These are phyloP conservation scores for Pseudomassariella vexata DNA, from an alignment of 2,329 filamentous ascomycete genomes.

Conservation along the genomic window DNA sequence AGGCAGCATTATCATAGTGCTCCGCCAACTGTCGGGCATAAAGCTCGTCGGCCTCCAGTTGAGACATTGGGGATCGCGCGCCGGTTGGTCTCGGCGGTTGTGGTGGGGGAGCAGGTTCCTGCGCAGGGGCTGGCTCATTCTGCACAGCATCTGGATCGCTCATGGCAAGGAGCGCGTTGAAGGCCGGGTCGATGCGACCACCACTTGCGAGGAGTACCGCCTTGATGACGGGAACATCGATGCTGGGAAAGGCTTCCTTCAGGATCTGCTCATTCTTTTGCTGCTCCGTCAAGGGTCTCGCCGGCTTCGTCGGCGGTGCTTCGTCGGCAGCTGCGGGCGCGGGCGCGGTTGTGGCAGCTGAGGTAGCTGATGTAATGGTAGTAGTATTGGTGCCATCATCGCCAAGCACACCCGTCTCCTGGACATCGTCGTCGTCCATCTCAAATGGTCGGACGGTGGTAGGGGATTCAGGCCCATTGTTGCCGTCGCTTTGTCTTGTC, in stretches of 20 bases:
- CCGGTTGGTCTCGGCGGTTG: constrained; percentile 73
- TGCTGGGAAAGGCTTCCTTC: constrained; percentile 86
- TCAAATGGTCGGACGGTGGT: constrained; percentile 61
- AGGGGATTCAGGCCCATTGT: constrained; percentile 53
- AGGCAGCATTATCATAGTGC: constrained; percentile 68
- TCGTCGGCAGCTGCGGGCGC: constrained; percentile 30
- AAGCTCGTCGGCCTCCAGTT: constrained; percentile 84
- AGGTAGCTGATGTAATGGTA: constrained; percentile 15
- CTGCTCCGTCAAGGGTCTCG: constrained; percentile 72
- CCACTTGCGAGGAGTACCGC: constrained; percentile 82
- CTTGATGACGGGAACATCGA: constrained; percentile 76
- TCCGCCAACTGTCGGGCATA: constrained; percentile 91
- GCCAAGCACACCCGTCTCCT: constrained; percentile 49
- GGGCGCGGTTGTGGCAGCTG: constrained; percentile 26
- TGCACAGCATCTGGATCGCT: constrained; percentile 67
- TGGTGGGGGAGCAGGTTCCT: constrained; percentile 58
- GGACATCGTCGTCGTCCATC: constrained; percentile 65
- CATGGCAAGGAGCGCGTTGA: constrained; percentile 92
- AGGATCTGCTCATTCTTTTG: constrained; percentile 84
- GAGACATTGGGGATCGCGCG: constrained; percentile 57
- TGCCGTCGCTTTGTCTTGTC: constrained; percentile 35
- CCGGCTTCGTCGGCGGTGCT: constrained; percentile 70
- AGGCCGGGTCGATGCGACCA: constrained; percentile 85
- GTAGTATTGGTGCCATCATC: constrained; percentile 30
- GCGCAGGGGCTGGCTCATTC: constrained; percentile 38